These are phyloP conservation scores for Populus trichocarpa DNA, from an alignment of 441 rosid genomes.

Conservation along the genomic window DNA sequence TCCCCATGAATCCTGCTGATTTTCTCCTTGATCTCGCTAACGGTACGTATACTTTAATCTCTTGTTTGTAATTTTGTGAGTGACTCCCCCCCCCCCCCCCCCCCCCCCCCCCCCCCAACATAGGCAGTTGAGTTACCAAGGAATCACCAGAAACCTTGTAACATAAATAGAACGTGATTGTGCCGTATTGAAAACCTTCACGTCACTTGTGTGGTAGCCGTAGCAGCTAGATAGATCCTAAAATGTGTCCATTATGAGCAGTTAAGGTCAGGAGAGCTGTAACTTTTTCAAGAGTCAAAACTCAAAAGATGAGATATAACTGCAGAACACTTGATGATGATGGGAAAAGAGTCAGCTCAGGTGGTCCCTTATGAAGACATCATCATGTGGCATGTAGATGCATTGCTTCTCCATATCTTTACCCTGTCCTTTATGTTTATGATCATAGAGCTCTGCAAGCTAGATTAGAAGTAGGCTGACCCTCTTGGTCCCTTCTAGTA, in stretches of 20 bases:
- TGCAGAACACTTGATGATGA: neutral
- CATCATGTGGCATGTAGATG: neutral
- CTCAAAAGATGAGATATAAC: neutral
- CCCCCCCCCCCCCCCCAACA: neutral
- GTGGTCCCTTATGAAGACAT: slow-evolving; percentile 9
- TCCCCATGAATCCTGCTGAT: slow-evolving; percentile 95
- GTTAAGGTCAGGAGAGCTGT: neutral
- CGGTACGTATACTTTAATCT: slow-evolving; percentile 48
- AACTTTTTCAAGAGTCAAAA: neutral
- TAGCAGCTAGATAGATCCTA: neutral
- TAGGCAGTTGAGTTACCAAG: slow-evolving; percentile 16
- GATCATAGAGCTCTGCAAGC: neutral
- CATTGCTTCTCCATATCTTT: slow-evolving; percentile 9
- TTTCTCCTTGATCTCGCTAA: slow-evolving; percentile 95
- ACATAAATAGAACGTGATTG: neutral
- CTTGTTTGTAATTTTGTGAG: slow-evolving; percentile 8
- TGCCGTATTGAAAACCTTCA: neutral
- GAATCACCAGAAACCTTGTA: neutral
- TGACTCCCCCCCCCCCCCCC: neutral
- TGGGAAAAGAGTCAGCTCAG: neutral
- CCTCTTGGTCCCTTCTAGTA: neutral
- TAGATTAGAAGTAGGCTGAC: neutral
- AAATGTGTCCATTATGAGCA: neutral
- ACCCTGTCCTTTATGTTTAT: neutral
- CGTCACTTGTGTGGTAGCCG: neutral